These are phyloP conservation scores for Kodamaea alishanica DNA, from an alignment of 1,139 yeast species.

Conservation along the genomic window DNA sequence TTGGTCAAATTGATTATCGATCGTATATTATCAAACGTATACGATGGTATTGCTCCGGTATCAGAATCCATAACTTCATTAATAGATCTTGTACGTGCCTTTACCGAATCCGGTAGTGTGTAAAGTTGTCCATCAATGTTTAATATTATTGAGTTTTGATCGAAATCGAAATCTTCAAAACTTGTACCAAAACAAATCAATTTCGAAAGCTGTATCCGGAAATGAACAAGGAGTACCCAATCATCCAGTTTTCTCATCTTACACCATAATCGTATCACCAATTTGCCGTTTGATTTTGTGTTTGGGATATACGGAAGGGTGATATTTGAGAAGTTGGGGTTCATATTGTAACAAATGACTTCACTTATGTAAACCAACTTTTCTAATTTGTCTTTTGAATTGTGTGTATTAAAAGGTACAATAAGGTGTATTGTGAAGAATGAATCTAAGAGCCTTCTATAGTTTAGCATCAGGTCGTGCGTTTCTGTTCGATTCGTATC, in stretches of 20 bases:
- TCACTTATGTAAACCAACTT: slow-evolving; percentile 37
- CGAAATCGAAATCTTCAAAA: slow-evolving; percentile 16
- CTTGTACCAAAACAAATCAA: slow-evolving; percentile 15
- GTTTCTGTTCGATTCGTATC: neutral
- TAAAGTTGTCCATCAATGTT: slow-evolving; percentile 23
- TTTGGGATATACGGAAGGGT: slow-evolving; percentile 22
- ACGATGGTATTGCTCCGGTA: slow-evolving; percentile 18
- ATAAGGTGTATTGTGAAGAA: slow-evolving; percentile 27
- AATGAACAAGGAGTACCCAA: slow-evolving; percentile 23
- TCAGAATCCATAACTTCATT: neutral
- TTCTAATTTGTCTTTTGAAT: slow-evolving; percentile 2
- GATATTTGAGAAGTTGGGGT: slow-evolving; percentile 31
- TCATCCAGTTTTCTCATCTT: slow-evolving; percentile 2
- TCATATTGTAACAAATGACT: slow-evolving; percentile 20
- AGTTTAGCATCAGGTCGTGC: slow-evolving; percentile 6
- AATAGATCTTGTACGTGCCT: slow-evolving; percentile 4
- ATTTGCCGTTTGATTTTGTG: slow-evolving; percentile 8
- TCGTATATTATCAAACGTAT: slow-evolving; percentile 36
- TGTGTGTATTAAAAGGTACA: neutral
- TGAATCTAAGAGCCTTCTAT: slow-evolving; percentile 22
- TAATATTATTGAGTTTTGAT: slow-evolving; percentile 25
- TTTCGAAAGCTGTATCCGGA: slow-evolving; percentile 21
- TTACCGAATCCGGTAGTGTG: slow-evolving; percentile 17
- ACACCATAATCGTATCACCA: slow-evolving; percentile 6
- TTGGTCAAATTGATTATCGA: slow-evolving; percentile 28